phyloP scores from a whole-genome alignment of 192 early-diverging fungal genomes.

The Backusella australiensis region DNA sequence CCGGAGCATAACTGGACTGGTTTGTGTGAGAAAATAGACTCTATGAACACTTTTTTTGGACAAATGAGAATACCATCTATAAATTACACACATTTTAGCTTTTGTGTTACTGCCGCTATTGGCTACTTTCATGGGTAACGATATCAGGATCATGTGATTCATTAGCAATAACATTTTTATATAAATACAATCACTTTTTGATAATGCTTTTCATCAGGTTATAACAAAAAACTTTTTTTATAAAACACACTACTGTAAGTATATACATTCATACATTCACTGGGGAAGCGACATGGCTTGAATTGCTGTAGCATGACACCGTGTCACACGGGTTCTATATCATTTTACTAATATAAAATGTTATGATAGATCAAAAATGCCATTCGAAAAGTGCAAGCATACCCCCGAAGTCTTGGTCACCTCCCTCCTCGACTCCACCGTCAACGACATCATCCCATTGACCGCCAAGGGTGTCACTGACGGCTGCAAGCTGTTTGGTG shows the following conservation, averaged over 20 bases:
- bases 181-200: background rate
- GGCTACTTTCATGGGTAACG: background rate
- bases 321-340: background rate
- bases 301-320: background rate
- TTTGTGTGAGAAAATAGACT: background rate
- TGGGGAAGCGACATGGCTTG: background rate
- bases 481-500: conserved; percentile 1
- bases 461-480: background rate
- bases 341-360: background rate
- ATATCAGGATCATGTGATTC: background rate
- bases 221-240: no score
- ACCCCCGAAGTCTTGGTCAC: background rate
- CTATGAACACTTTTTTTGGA: background rate
- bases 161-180: background rate
- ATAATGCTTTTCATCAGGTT: no score
- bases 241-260: background rate
- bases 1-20: background rate
- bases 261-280: background rate
- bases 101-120: background rate
- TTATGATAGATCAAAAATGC: background rate
- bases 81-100: background rate
- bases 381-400: conserved; percentile 12
- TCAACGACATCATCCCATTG: conserved; percentile 5
- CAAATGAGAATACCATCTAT: background rate
- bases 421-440: background rate